These are phyloP conservation scores for Bjerkandera adusta DNA, from an alignment of 1,284 basidiomycete genomes.

Conservation along the genomic window DNA sequence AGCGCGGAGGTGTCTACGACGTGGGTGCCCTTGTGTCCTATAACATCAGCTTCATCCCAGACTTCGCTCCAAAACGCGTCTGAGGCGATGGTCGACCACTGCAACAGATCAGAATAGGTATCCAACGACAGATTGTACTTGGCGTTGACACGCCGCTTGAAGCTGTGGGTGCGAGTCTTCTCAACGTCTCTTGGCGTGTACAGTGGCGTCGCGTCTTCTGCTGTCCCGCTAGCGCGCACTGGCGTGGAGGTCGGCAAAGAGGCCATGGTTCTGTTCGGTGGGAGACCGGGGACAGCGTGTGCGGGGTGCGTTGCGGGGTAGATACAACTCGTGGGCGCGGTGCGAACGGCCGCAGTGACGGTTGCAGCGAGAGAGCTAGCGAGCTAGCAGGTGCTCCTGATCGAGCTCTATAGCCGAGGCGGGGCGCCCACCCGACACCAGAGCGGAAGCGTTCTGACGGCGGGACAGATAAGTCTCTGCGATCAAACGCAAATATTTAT, in stretches of 20 bases:
- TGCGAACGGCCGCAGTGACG: too few species aligned
- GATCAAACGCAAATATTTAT: too few species aligned
- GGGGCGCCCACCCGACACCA: too few species aligned
- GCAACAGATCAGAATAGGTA: slow-evolving; percentile 68
- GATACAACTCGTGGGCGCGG: too few species aligned
- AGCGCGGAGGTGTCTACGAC: slow-evolving; percentile 57
- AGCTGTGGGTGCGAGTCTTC: slow-evolving; percentile 51
- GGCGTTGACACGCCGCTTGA: slow-evolving; percentile 57
- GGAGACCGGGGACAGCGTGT: slow-evolving; percentile 1
- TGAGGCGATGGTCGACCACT: slow-evolving; percentile 67
- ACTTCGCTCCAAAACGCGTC: slow-evolving; percentile 74
- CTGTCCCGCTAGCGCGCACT: slow-evolving; percentile 8
- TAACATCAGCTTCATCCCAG: slow-evolving; percentile 71
- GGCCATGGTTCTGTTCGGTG: slow-evolving; percentile 4
- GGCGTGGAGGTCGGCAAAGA: slow-evolving; percentile 8
- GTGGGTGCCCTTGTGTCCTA: slow-evolving; percentile 60
- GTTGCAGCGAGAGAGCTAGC: too few species aligned
- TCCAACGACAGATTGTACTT: slow-evolving; percentile 46
- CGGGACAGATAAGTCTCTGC: too few species aligned
- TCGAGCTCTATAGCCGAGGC: too few species aligned
- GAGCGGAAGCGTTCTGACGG: too few species aligned
- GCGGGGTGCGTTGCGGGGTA: too few species aligned
- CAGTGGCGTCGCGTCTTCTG: slow-evolving; percentile 29
- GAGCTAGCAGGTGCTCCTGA: too few species aligned
- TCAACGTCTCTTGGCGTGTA: slow-evolving; percentile 49